Evolutionary conservation across 495 filamentous ascomycete species (phyloP), one percentile per base, ranked within the genome.

Genomic region (Penicillium robsamsonii): DNA sequence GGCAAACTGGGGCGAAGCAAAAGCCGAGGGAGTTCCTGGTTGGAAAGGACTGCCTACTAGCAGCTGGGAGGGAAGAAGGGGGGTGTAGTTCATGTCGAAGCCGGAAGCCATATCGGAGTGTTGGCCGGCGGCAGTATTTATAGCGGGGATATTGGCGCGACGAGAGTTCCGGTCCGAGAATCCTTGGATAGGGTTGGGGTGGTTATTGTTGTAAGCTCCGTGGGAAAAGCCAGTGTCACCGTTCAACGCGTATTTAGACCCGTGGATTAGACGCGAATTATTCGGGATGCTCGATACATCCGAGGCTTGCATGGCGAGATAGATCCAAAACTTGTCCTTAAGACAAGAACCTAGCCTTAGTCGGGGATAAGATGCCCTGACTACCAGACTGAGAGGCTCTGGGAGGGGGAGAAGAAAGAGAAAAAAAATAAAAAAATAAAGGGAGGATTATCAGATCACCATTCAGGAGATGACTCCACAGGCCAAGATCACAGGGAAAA

Each of bases 11-110:
- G 94, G 89, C 30, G 89, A 96, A 37, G 86, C 83, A 72, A 97
- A 97, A 30, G 88, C 85, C 27, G 87, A 88, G 5, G 93, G 93
- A 10, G 89, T 96, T 37, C 93, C 94, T 8, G 94, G 91, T 73
- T 97, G 93, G 70, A 97, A 97, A 13, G 94, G 94, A 72, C 91
- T 96, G 33, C 94, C 94, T 24, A 98, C 85, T 24, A 98, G 84
- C 61, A 98, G 82, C 72, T 96, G 90, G 8, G 94, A 96, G 13
- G 94, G 94, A 10, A 98, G 82, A 57, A 98, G 80, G 46, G 95
- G 92, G 42, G 94, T 96, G 73, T 96, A 97, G 73, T 97, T 92
- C 95, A 97, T 96, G 68, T 97, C 92, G 66, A 89, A 96, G 31
- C 82, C 91, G 20, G 94, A 92, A 11, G 88, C 81, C 84, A 97